phyloP scores from a whole-genome alignment of 2,329 filamentous ascomycete genomes.

The Clonostachys chloroleuca region DNA sequence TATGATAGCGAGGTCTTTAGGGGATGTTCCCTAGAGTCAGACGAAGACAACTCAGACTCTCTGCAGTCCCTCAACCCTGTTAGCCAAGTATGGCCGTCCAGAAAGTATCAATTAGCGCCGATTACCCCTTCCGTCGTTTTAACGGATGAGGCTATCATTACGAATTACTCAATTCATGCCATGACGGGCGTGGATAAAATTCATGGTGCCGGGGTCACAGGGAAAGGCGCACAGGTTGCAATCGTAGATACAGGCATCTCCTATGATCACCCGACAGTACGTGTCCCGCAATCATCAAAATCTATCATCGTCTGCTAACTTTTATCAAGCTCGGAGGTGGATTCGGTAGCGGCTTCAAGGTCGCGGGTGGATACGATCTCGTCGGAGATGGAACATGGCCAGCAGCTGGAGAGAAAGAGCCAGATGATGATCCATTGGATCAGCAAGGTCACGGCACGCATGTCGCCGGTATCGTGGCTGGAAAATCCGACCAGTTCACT shows the following conservation, averaged over 20 bases:
- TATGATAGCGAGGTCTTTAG: constrained; percentile 1
- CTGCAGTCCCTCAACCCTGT: constrained; percentile 6
- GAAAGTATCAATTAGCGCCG: not conserved
- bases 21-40: constrained; percentile 7
- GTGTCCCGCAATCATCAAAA: not conserved
- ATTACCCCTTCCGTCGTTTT: not conserved
- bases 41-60: constrained; percentile 8
- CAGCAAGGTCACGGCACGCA: constrained; percentile 18
- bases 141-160: not conserved
- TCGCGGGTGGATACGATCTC: constrained; percentile 15
- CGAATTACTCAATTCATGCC: constrained; percentile 7
- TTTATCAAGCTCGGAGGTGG: constrained; percentile 13
- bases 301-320: not conserved
- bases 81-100: constrained; percentile 7
- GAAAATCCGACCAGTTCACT: constrained; percentile 11
- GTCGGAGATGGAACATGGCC: constrained; percentile 7
- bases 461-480: constrained; percentile 22
- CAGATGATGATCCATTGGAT: constrained; percentile 17
- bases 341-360: constrained; percentile 14
- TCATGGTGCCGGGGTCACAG: constrained; percentile 12
- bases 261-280: constrained; percentile 11
- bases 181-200: constrained; percentile 15
- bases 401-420: constrained; percentile 3
- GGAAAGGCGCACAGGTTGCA: constrained; percentile 15
- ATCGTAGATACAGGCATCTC: constrained; percentile 18